Evolutionary conservation across 2,329 filamentous ascomycete genomes (phyloP), one percentile per base, ranked within the genome.

Genomic region (Huntiella abstrusa): DNA sequence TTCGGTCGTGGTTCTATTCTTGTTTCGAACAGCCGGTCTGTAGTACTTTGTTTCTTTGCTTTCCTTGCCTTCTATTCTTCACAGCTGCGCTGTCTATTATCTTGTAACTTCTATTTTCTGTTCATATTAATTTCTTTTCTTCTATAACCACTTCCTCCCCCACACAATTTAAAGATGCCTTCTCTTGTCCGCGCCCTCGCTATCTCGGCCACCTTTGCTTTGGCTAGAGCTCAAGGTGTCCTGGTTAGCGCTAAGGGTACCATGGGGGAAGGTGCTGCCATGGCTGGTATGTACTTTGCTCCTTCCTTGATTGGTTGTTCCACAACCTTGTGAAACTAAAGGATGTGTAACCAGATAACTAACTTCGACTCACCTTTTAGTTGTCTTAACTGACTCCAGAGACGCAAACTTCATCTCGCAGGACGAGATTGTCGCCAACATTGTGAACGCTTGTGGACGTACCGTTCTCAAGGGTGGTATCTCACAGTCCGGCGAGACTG

Each of bases 361-460:
- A n/a, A 17, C 22, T 32, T 77, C 60, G 73, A 67, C 56, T 75
- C 75, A 13, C 80, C 17, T 16, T 28, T 7, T 15, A 47, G 45
- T 47, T 12, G 38, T 36, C 7, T 12, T 47, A n/a, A 33, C 32
- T 15, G 17, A 47, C 19, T 76, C 64, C 74, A 80, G 55, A 70
- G 76, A 80, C 49, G 65, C 73, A 6, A 77, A 73, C 47, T 68
- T 77, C 55, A 80, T 80, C 59, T 66, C 68, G 43, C 70, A 75
- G 47, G 67, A 66, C 13, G 65, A 74, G 61, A 67, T 73, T 52
- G 51, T 54, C 5, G 59, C 63, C 47, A 71, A 71, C 53, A 57
- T 69, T 11, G 72, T 73, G 43, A 74, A 73, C 53, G 65, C 70
- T 48, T 80, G 77, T 55, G 77, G 77, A 38, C 68, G 75, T 51